Evolutionary conservation across 768 basidiomycete species (phyloP).

Genomic region (Dacryopinax primogenitus): DNA sequence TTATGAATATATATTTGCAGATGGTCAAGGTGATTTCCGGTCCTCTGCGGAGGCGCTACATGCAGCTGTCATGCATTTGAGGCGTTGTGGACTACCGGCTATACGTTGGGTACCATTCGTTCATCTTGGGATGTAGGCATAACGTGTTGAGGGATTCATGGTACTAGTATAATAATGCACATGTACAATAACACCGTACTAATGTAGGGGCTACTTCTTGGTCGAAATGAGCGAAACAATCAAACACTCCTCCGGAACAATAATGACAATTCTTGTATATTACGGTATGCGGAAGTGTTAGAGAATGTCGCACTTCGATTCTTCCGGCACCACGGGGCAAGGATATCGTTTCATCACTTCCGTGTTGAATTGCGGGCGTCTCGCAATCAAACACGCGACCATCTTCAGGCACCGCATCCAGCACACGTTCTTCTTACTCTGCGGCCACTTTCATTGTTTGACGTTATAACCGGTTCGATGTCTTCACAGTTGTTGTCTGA

Average conservation of each 20-base stretch:
- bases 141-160: neutral
- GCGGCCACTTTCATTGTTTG: too few relatives aligned
- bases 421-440: too few relatives aligned
- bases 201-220: too few relatives aligned
- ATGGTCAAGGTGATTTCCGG: neutral
- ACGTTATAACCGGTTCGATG: too few relatives aligned
- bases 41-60: neutral
- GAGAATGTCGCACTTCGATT: neutral
- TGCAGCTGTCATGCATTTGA: neutral
- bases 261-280: too few relatives aligned
- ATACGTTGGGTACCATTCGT: conserved; percentile 2
- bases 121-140: neutral
- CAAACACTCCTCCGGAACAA: too few relatives aligned
- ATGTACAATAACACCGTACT: neutral
- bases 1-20: neutral
- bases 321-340: neutral
- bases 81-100: neutral
- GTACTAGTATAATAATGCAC: too few relatives aligned
- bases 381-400: too few relatives aligned
- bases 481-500: too few relatives aligned
- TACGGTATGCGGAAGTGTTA: too few relatives aligned
- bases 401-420: neutral
- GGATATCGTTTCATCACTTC: neutral
- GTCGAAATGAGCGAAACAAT: too few relatives aligned
- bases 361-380: neutral